phyloP scores from a whole-genome alignment of 805 yeast species.

The Cyberlindnera suaveolens region DNA sequence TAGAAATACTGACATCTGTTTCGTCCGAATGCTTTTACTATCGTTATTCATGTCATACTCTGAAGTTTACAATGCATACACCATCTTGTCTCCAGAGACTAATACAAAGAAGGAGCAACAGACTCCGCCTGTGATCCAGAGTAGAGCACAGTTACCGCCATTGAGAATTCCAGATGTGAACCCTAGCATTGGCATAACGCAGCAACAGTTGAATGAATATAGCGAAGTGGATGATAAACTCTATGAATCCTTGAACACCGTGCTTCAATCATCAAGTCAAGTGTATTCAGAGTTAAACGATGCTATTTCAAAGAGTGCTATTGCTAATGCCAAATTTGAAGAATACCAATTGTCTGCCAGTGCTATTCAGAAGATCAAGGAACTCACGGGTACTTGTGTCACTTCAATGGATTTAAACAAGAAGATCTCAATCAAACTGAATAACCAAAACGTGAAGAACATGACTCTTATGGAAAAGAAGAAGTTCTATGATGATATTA shows the following conservation, averaged over 20 bases:
- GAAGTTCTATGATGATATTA: constrained; percentile 80
- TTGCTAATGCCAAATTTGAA: constrained; percentile 40
- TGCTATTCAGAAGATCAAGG: constrained; percentile 63
- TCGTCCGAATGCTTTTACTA: constrained; percentile 56
- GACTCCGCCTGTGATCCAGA: not conserved
- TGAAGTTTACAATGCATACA: constrained; percentile 65
- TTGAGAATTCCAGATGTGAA: constrained; percentile 18
- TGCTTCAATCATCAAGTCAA: constrained; percentile 64
- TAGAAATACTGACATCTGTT: constrained; percentile 55
- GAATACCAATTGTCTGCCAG: constrained; percentile 30
- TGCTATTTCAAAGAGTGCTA: constrained; percentile 61
- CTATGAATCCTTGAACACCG: constrained; percentile 55
- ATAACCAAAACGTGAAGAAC: constrained; percentile 31
- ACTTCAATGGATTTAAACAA: constrained; percentile 79
- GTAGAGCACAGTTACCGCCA: constrained; percentile 19
- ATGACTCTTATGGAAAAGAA: constrained; percentile 47
- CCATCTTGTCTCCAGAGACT: constrained; percentile 25
- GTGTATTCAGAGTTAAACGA: constrained; percentile 69
- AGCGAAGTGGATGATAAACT: constrained; percentile 61
- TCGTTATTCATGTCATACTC: constrained; percentile 56
- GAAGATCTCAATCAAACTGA: constrained; percentile 48
- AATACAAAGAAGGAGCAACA: not conserved
- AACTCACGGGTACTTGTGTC: constrained; percentile 70
- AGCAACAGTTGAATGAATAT: constrained; percentile 25
- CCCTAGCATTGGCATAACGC: constrained; percentile 10